Conservation (phyloP, 805 yeast species). For the Wickerhamomyces chaumierensis region DNA sequence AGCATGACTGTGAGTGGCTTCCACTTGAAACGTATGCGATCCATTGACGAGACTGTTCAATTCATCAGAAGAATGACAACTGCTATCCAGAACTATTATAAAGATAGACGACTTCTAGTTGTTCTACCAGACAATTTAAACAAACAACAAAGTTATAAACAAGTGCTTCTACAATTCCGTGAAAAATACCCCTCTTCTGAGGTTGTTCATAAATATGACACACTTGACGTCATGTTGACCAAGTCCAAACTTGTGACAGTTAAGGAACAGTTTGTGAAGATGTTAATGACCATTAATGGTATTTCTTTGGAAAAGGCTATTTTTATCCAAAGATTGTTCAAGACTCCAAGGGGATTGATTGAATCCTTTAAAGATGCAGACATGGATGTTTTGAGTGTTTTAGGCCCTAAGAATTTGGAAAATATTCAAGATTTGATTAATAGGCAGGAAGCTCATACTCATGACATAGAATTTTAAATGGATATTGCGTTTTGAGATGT, state of each 20-base stretch:
- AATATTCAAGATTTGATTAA: not conserved
- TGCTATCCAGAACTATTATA: constrained; percentile 29
- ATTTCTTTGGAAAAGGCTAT: constrained; percentile 78
- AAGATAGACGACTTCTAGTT: constrained; percentile 30
- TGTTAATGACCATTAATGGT: constrained; percentile 75
- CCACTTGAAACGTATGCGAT: constrained; percentile 54
- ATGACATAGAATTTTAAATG: not conserved
- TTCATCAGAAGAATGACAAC: constrained; percentile 42
- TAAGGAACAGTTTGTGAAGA: constrained; percentile 60
- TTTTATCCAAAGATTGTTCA: constrained; percentile 56
- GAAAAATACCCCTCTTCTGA: constrained; percentile 26
- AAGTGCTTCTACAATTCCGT: constrained; percentile 31
- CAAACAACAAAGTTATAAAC: constrained; percentile 39
- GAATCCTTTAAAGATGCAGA: constrained; percentile 26
- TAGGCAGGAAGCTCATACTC: not conserved
- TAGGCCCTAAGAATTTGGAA: not conserved
- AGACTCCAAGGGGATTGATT: constrained; percentile 58
- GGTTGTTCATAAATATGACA: constrained; percentile 34
- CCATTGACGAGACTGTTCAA: constrained; percentile 63
- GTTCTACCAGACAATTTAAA: constrained; percentile 38
- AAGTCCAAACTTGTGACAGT: constrained; percentile 64
- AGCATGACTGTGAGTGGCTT: constrained; percentile 58
- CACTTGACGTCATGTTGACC: constrained; percentile 57
- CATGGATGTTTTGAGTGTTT: not conserved
- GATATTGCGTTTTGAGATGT: too few relatives aligned